Evolutionary conservation across 768 basidiomycete species (phyloP).

Genomic region (Cantharellus anzutake): DNA sequence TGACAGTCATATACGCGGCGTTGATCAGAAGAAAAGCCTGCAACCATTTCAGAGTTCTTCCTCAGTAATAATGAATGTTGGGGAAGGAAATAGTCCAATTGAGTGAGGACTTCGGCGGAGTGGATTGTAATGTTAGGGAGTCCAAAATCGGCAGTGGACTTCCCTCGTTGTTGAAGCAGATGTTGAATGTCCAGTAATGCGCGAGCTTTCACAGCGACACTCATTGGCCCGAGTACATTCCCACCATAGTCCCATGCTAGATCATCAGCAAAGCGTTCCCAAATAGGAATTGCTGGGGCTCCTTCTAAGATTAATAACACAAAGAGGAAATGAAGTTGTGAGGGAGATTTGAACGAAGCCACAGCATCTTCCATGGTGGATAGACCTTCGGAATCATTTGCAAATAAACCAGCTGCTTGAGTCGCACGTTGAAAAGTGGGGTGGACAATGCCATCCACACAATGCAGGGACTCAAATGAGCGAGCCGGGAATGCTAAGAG

Average conservation of each 20-base stretch:
- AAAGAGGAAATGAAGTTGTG: conserved; percentile 23
- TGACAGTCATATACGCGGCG: background rate
- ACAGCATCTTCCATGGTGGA: conserved; percentile 22
- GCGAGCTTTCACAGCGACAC: background rate
- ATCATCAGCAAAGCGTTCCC: conserved; percentile 14
- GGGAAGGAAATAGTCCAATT: background rate
- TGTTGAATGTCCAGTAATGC: background rate
- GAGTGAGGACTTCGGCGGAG: background rate
- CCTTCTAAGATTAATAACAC: conserved; percentile 22
- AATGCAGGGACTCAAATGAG: conserved; percentile 13
- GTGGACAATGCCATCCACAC: conserved; percentile 9
- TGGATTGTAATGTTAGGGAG: background rate
- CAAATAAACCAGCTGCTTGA: conserved; percentile 12
- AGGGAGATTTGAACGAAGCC: conserved; percentile 15
- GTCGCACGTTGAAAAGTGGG: conserved; percentile 14
- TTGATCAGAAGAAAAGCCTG: background rate
- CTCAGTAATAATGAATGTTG: background rate
- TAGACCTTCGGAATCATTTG: conserved; percentile 13
- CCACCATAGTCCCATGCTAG: too few relatives aligned
- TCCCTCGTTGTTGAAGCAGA: background rate
- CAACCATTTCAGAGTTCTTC: background rate
- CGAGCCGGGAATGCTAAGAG: conserved; percentile 7
- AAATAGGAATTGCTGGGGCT: conserved; percentile 10
- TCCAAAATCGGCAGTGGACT: background rate
- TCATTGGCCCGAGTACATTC: too few relatives aligned